Base-by-base conservation (phyloP, 345 rosid genomes). In the Hirschfeldia incana region DNA sequence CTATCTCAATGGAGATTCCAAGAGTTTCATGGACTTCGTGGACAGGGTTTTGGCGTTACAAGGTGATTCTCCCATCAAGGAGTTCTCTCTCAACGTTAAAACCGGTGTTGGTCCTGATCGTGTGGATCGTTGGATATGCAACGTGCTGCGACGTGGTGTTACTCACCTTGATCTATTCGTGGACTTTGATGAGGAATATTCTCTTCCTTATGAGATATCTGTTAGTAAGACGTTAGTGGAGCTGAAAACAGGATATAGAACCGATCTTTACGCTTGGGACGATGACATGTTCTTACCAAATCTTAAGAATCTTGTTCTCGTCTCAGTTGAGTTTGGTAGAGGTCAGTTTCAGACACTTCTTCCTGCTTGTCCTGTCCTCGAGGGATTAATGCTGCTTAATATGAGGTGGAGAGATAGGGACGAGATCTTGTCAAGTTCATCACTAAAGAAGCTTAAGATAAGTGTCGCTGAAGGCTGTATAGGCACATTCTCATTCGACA, bases 281-380 rank as follows among this genome's bases (percentile, higher is more conserved):
- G 75, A 62, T 7, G 65, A 70, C 11, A 49, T 70, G 29, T 77
- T 9, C 28, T 69, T 76, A 21, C 80, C 80, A 1, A 60, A 44
- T 51, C 74, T 76, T 13, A 76, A 69, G 69, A 10, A 17, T 30
- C 80, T 76, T 60, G 29, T 11, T 16, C 62, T 76, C 61, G 63
- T 61, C 34, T 44, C 69, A 3, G 74, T 69, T 76, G 53, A 16
- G 11, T 68, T 76, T 60, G 74, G 37, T 69, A 69, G 53, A 6
- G 75, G 80, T 46, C 80, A 70, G 80, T 77, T 77, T 70, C 70
- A 62, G 42, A 77, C 69, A 17, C 74, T 76, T 69, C 69, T 76
- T 30, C 63, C 80, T 68, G 74, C 62, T 8, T 76, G 74, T 69
- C 80, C 80, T 49, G 80, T 61, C 12, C 65, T 77, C 36, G 75